Percentiles rank a stretch among this genome's conserved stretches.
Evolutionary conservation across 2,329 filamentous ascomycete species (phyloP).

Genomic region (Pseudogymnoascus sp.): DNA sequence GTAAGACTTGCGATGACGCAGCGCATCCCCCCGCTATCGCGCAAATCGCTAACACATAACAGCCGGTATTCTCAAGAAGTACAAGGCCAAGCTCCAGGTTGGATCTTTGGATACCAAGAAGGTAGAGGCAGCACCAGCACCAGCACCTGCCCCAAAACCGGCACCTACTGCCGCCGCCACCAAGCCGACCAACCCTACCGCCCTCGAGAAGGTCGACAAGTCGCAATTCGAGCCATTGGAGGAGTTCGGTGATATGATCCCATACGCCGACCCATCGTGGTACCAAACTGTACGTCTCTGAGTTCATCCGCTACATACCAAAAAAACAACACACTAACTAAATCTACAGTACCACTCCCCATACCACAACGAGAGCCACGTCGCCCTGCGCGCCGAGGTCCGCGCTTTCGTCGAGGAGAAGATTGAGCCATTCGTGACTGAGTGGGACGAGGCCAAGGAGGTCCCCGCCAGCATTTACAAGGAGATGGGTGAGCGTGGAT

Average conservation of each 20-base stretch:
- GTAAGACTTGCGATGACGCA: conserved; percentile 22
- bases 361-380: conserved; percentile 93
- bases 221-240: conserved; percentile 69
- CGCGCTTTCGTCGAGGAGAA: conserved; percentile 86
- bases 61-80: conserved; percentile 40
- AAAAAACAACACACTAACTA: conserved; percentile 6
- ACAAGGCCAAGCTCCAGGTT: conserved; percentile 51
- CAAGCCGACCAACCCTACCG: conserved; percentile 45
- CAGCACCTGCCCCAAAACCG: conserved; percentile 42
- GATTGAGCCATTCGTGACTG: conserved; percentile 83
- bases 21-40: neutral
- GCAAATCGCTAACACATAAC: conserved; percentile 4
- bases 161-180: conserved; percentile 40
- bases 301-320: neutral
- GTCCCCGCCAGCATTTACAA: conserved; percentile 89
- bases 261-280: conserved; percentile 89
- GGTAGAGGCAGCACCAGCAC: conserved; percentile 45
- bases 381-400: conserved; percentile 80
- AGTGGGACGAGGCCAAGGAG: conserved; percentile 94
- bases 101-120: conserved; percentile 83
- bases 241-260: conserved; percentile 76
- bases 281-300: conserved; percentile 71
- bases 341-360: conserved; percentile 75
- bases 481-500: conserved; percentile 87
- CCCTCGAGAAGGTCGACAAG: conserved; percentile 28